These are phyloP conservation scores for Acorus calamus DNA, from an alignment of 106 monocot species.

Conservation along the genomic window DNA sequence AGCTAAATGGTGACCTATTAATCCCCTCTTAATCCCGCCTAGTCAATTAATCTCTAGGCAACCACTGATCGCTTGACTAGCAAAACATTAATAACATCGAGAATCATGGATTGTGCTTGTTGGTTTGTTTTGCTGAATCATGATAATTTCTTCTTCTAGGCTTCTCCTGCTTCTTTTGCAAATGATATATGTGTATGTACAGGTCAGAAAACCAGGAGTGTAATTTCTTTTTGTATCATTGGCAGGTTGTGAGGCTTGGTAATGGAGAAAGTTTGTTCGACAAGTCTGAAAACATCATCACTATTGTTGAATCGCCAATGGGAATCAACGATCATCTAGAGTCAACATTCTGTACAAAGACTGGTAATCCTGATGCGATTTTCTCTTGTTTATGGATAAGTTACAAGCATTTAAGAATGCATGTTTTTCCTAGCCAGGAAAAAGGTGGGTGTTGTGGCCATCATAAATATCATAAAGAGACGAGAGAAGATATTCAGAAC, in stretches of 20 bases:
- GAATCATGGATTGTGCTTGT: too few species aligned
- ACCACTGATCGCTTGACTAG: too few species aligned
- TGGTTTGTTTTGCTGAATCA: too few species aligned
- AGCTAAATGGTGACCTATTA: too few species aligned
- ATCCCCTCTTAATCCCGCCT: too few species aligned
- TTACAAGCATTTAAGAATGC: not conserved
- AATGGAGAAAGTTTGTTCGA: slow-evolving; percentile 16
- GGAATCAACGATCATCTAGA: slow-evolving; percentile 6
- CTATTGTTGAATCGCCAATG: slow-evolving; percentile 22
- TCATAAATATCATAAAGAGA: slow-evolving; percentile 36
- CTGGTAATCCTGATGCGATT: slow-evolving; percentile 12
- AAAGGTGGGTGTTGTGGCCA: slow-evolving; percentile 6
- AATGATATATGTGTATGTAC: too few species aligned
- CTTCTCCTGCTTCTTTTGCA: too few species aligned
- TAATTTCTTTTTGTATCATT: too few species aligned
- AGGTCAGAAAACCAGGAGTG: too few species aligned
- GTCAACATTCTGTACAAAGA: not conserved
- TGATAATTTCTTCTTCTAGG: too few species aligned
- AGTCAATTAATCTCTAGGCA: too few species aligned
- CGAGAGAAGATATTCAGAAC: slow-evolving; percentile 38
- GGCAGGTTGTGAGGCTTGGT: slow-evolving; percentile 16
- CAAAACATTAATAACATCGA: too few species aligned
- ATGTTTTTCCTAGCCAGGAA: slow-evolving; percentile 28
- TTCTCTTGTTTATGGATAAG: not conserved
- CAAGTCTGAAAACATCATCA: slow-evolving; percentile 26